Evolutionary conservation across 2,329 filamentous ascomycete species (phyloP), one percentile per base, ranked within the genome.

Genomic region (Aureobasidium sp.): DNA sequence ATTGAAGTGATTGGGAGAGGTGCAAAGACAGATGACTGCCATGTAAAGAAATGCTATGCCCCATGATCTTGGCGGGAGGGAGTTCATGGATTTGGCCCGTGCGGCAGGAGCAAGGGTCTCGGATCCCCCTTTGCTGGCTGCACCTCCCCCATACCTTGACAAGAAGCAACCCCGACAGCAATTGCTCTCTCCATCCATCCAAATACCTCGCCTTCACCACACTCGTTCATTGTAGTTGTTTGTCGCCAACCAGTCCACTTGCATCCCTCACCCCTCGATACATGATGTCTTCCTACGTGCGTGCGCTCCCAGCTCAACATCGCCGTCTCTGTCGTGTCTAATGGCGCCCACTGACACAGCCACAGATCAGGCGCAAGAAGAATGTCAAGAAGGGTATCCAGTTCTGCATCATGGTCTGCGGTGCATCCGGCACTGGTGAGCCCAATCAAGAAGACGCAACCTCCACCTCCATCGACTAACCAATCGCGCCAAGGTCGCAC

Each of bases 361-460:
- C 31, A 42, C 76, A 90, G 86, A 90, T 95, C 78, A 94, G 94
- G 80, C 88, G 90, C 79, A 99, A 99, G 93, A 99, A 99, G 89
- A 97, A 99, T 84, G 93, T 99, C 81, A 96, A 96, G 89, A 96
- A 96, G 85, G 94, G 94, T 74, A 97, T 99, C 74, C 94, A 99
- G 83, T 99, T 99, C 82, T 97, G 92, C 78, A 79, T 99, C 84
- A 99, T 99, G 94, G 94, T 99, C 73, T 97, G 94, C 75, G 94
- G 94, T 81, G 94, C 94, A 74, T 97, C 93, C 70, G 94, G 94
- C 77, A 97, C 94, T 78, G 94, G 91, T 96, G 85, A 55, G 58
- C 29, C 19, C 2, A 33, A 17, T 13, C n/a, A 11, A 15, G 11
- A 31, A 29, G 21, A n/a, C 3, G 3, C 13, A 17, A 11, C 72